phyloP scores from a whole-genome alignment of 2,329 filamentous ascomycete species.

The Xenoacremonium recifei region DNA sequence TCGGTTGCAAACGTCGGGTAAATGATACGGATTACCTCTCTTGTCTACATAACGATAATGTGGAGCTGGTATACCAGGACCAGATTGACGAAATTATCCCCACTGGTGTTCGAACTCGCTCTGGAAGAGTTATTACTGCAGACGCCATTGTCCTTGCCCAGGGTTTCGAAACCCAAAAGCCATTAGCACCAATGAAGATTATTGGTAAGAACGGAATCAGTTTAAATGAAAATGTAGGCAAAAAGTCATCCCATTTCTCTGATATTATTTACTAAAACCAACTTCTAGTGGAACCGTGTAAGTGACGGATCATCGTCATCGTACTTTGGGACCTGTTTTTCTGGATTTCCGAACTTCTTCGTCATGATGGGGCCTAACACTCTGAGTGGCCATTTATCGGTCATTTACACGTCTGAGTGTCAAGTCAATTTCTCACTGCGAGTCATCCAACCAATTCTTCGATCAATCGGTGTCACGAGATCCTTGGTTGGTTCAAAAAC shows the following conservation, averaged over 20 bases:
- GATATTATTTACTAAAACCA: no score
- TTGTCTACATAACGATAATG: constrained; percentile 26
- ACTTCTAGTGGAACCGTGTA: constrained; percentile 22
- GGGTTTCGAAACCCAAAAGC: constrained; percentile 47
- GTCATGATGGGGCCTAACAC: constrained; percentile 31
- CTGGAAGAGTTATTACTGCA: constrained; percentile 17
- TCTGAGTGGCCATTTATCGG: constrained; percentile 47
- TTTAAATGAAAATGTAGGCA: constrained; percentile 39
- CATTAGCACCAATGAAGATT: constrained; percentile 47
- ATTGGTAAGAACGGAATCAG: constrained; percentile 38
- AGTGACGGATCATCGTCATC: constrained; percentile 30
- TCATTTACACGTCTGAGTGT: constrained; percentile 50
- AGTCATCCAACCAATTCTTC: constrained; percentile 36
- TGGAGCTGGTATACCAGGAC: constrained; percentile 26
- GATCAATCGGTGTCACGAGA: constrained; percentile 15
- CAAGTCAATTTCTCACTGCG: constrained; percentile 45
- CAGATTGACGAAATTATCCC: constrained; percentile 12
- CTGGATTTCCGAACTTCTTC: constrained; percentile 45
- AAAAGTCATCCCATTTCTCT: no score
- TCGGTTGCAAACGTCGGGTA: constrained; percentile 36
- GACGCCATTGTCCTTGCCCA: constrained; percentile 45
- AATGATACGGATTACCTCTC: constrained; percentile 33
- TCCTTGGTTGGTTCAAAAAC: constrained; percentile 9
- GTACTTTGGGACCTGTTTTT: constrained; percentile 49
- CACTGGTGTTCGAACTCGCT: constrained; percentile 14